Conservation (phyloP, 352 stramenopile genomes). For the Bremia lactucae region DNA sequence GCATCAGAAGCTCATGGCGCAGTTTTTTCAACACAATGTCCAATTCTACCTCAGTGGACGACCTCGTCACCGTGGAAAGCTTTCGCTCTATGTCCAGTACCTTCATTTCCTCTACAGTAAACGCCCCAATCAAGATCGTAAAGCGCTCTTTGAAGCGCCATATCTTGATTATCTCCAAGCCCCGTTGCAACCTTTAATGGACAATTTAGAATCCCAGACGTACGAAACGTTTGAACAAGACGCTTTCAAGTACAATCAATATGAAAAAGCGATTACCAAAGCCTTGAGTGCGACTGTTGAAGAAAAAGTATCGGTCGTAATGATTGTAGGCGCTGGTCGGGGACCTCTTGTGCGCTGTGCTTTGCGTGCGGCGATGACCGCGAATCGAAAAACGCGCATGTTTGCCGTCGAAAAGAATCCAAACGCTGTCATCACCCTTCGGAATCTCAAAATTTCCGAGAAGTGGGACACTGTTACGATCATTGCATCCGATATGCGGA, state of each 20-base stretch:
- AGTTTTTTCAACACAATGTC: conserved; percentile 71
- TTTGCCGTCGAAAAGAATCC: conserved; percentile 98
- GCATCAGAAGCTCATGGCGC: conserved; percentile 79
- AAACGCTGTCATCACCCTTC: conserved; percentile 93
- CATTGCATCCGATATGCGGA: conserved; percentile 79
- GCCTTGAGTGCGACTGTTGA: conserved; percentile 49
- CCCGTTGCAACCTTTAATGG: conserved; percentile 94
- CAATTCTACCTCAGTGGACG: conserved; percentile 83
- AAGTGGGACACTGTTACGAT: conserved; percentile 83
- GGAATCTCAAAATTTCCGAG: conserved; percentile 78
- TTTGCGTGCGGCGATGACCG: conserved; percentile 53
- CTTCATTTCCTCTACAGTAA: conserved; percentile 87
- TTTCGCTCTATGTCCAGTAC: conserved; percentile 90
- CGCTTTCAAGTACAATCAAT: conserved; percentile 97
- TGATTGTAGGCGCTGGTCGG: conserved; percentile 90
- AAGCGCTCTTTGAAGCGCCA: conserved; percentile 85
- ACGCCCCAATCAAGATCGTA: conserved; percentile 42
- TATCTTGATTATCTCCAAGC: conserved; percentile 96
- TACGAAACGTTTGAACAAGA: conserved; percentile 99
- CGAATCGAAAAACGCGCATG: conserved; percentile 75
- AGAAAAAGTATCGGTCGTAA: conserved; percentile 70
- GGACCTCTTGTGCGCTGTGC: conserved; percentile 90
- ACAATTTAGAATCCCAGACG: conserved; percentile 97
- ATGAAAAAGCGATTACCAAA: conserved; percentile 88
- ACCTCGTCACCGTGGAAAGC: conserved; percentile 49